Evolutionary conservation across 1,284 basidiomycete species (phyloP), one percentile per base, ranked within the genome.

Genomic region (Dichomitus squalens): DNA sequence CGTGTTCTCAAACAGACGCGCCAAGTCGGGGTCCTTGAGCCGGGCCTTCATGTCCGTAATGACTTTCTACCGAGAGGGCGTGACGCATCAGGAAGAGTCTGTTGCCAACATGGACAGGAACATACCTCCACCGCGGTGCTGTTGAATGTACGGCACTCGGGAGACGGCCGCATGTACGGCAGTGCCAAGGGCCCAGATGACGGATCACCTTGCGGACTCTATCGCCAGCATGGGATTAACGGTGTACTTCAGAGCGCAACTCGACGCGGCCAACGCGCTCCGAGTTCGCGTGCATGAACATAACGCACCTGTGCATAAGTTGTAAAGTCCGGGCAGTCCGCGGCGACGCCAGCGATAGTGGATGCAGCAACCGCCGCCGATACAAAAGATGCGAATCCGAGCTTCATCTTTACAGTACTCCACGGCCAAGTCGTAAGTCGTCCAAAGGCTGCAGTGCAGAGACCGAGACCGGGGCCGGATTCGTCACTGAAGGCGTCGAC

Each of bases 1-100:
- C 0, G 88, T 85, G 58, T 91, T 91, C 70, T 90, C 88, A 61
- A 91, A 91, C 29, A 91, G 67, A 54, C 86, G 79, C 18, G 88
- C 89, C 53, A 91, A 64, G 65, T 91, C 88, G 0, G 88, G 86
- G 67, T 91, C 87, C 68, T 84, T 88, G 40, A 91, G 72, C 47
- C 85, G 78, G 21, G 75, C 70, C 44, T 83, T 90, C 87, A 91
- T 87, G 65, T 90, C 85, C 27, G 63, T 66, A 41, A 90, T 86
- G 14, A 90, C 86, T 76, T 82, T 79, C 86, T 89, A 49, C n/a
- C 43, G 5, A 48, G 11, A 8, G 2, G 21, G 29, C 7, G 16
- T 29, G 27, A 27, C 50, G 18, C 43, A 11, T 36, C 31, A 20
- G 7, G 20, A 12, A 14, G 2, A 8, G 20, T 33, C 18, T 4